Evolutionary conservation across 2,329 filamentous ascomycete species (phyloP), one percentile per base, ranked within the genome.

Genomic region (Gliomastix tumulicola): DNA sequence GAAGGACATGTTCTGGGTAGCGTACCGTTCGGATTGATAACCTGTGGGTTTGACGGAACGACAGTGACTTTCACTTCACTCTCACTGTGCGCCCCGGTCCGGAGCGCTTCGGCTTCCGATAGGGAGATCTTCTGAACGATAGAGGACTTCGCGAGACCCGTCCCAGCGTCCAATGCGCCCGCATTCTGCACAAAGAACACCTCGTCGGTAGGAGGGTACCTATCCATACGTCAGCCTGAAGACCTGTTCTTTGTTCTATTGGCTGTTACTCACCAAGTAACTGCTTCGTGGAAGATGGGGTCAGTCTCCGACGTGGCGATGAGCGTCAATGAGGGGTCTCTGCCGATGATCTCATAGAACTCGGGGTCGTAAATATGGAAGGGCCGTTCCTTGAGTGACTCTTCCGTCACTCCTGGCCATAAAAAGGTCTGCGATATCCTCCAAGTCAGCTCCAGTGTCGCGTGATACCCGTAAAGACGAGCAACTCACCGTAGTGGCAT

Each of bases 131-230:
- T 75, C 31, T 66, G 59, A 21, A 74, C 61, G 21, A 71, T 60
- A 21, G 62, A 61, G 1, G 71, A 74, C 47, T 71, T 74, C 35
- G 65, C 60, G 2, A 74, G 50, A 0, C 69, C 63, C 0, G 71
- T 74, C 2, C 71, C 71, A 4, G 69, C 62, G 7, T 55, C 65
- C 0, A 41, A 44, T 1, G 62, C 56, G 0, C 71, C 71, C 0
- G 71, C 69, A 30, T 70, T 72, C 38, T 75, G 69, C 1, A 65
- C 68, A 28, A 76, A 76, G 44, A 75, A 74, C 28, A 74, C 56
- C 41, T 74, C 70, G 16, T 74, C 64, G 0, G 66, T 72, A 1
- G 60, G 60, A 15, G 49, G 55, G 18, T 62, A 66, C 47, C 50
- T 53, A 7, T n/a, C n/a, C n/a, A n/a, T n/a, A n/a, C n/a, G 16